A percentile compares a stretch with the other conserved stretches of the same genome.
phyloP scores from a whole-genome alignment of 1,284 basidiomycete species.

The Ganoderma meredithae region DNA sequence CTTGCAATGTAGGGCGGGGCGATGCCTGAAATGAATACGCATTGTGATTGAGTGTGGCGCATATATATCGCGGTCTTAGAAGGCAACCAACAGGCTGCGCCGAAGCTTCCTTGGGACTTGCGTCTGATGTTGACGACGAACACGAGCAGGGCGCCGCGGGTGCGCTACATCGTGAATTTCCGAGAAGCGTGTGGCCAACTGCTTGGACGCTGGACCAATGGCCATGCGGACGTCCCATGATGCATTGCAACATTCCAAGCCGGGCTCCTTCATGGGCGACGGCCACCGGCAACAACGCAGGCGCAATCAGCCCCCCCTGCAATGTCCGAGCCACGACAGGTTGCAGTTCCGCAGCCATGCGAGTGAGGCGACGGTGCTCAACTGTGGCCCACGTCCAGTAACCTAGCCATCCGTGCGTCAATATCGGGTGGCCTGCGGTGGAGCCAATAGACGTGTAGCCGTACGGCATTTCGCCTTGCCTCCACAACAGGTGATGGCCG shows the following conservation, averaged over 20 bases:
- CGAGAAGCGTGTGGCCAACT: not conserved
- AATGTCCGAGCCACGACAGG: conserved; percentile 2
- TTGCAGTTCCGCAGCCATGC: not conserved
- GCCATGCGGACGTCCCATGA: conserved; percentile 4
- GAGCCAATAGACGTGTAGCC: not conserved
- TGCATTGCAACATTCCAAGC: not conserved
- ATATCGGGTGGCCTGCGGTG: not conserved
- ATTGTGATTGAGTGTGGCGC: not conserved
- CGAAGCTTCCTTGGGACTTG: not conserved
- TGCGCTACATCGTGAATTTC: not conserved
- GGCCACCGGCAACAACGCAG: not conserved
- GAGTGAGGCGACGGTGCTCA: not conserved
- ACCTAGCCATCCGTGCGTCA: not conserved
- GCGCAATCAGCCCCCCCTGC: not conserved
- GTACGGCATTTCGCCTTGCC: not conserved
- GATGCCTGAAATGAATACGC: not conserved
- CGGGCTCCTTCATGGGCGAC: not conserved
- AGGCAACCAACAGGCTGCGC: conserved; percentile 1
- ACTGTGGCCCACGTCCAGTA: not conserved
- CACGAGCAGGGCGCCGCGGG: not conserved
- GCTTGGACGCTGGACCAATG: not conserved
- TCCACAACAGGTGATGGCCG: not conserved
- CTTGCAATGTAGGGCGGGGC: not conserved
- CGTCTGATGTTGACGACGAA: not conserved
- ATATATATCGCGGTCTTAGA: not conserved